phyloP scores from a whole-genome alignment of 1,284 basidiomycete species.

The Phylloboletellus chloephorus region DNA sequence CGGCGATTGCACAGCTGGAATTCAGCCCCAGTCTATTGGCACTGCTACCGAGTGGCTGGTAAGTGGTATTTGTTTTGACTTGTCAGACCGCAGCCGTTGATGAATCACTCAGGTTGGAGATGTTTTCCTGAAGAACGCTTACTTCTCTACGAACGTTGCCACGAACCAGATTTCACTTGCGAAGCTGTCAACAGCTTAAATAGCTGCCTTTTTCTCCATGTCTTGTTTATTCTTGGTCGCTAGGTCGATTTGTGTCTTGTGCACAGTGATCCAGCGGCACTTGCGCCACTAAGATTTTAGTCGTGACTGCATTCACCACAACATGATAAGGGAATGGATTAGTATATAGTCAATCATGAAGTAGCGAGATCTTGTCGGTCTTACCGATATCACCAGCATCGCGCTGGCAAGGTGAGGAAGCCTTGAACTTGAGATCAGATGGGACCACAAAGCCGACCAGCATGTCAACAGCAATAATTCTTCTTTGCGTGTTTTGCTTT shows the following conservation, averaged over 20 bases:
- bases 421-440: neutral
- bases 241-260: constrained; percentile 4
- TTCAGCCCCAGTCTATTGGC: constrained; percentile 60
- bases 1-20: constrained; percentile 72
- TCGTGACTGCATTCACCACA: too few species aligned
- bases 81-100: constrained; percentile 6
- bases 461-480: too few species aligned
- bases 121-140: constrained; percentile 75
- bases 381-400: neutral
- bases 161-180: constrained; percentile 71
- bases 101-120: constrained; percentile 46
- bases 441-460: neutral
- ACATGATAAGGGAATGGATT: too few species aligned
- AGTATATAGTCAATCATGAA: too few species aligned
- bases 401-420: neutral
- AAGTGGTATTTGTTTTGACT: constrained; percentile 21
- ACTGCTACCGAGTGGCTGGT: constrained; percentile 70
- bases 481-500: neutral
- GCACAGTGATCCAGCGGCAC: too few species aligned
- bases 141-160: constrained; percentile 67
- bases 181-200: constrained; percentile 33
- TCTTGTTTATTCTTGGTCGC: constrained; percentile 1
- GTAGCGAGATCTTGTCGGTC: too few species aligned
- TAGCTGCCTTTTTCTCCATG: neutral
- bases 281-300: too few species aligned